A percentile compares a stretch with the other conserved stretches of the same genome.
These are phyloP conservation scores for Mortierella sp. DNA, from an alignment of 371 early-diverging fungal genomes.

Conservation along the genomic window DNA sequence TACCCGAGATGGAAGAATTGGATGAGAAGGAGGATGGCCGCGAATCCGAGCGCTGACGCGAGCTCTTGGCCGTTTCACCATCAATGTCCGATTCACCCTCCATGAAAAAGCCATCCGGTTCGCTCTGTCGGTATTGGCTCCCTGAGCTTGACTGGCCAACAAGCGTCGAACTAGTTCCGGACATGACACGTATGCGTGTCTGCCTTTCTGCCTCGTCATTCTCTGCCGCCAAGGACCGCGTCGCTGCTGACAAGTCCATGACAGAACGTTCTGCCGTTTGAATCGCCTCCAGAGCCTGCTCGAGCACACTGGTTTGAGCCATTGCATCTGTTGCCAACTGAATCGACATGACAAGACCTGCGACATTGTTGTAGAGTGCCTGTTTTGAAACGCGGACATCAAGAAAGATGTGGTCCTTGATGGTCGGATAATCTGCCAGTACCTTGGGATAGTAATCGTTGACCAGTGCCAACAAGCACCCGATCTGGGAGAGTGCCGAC, in stretches of 20 bases:
- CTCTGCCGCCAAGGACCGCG: slow-evolving; percentile 24
- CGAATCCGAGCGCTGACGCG: slow-evolving; percentile 23
- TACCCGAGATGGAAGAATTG: slow-evolving; percentile 13
- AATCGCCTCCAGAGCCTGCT: slow-evolving; percentile 35
- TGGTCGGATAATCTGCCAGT: slow-evolving; percentile 34
- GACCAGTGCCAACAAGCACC: slow-evolving; percentile 31
- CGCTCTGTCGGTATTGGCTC: slow-evolving; percentile 10
- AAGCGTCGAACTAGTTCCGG: slow-evolving; percentile 14
- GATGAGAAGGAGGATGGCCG: slow-evolving; percentile 32
- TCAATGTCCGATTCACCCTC: slow-evolving; percentile 27
- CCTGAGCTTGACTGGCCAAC: slow-evolving; percentile 4
- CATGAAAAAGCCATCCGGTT: slow-evolving; percentile 19
- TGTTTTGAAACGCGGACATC: slow-evolving; percentile 74
- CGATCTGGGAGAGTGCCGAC: slow-evolving; percentile 34
- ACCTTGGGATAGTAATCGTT: slow-evolving; percentile 39
- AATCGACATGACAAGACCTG: slow-evolving; percentile 70
- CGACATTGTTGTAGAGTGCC: slow-evolving; percentile 72
- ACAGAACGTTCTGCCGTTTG: slow-evolving; percentile 24
- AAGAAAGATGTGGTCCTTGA: slow-evolving; percentile 57
- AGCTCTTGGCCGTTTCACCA: slow-evolving; percentile 13
- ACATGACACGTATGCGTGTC: neutral
- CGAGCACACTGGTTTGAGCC: slow-evolving; percentile 30
- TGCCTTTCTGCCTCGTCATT: slow-evolving; percentile 23
- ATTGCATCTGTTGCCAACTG: slow-evolving; percentile 65
- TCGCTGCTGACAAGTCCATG: slow-evolving; percentile 18